Conservation (phyloP, 129 eudicot genomes). For the Helianthus tuberosus region DNA sequence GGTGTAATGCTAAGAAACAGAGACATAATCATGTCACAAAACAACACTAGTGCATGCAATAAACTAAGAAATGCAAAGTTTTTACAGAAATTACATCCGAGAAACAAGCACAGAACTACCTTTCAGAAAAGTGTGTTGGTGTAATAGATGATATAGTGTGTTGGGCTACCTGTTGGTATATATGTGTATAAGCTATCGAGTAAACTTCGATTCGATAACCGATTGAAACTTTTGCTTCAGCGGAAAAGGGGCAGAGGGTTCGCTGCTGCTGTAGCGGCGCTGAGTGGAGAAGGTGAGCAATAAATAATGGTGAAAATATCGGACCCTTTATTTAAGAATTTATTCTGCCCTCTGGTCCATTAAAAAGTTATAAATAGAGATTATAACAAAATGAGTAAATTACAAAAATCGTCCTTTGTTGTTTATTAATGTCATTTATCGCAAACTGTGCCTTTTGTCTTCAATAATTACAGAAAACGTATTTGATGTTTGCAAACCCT, state of each 20-base stretch:
- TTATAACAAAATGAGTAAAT: too few species aligned
- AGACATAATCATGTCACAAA: constrained; percentile 4
- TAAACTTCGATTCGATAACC: not conserved
- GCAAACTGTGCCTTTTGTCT: too few species aligned
- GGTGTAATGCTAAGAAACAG: constrained; percentile 11
- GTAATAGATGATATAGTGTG: not conserved
- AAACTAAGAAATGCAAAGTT: not conserved
- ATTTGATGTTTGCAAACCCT: too few species aligned
- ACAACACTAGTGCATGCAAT: not conserved
- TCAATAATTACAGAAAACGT: too few species aligned
- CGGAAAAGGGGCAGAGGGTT: not conserved
- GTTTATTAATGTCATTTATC: too few species aligned
- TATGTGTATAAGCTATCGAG: not conserved
- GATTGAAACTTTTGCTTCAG: not conserved
- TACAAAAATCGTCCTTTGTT: too few species aligned
- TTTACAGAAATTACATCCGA: not conserved
- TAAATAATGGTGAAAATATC: not conserved
- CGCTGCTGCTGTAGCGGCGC: not conserved
- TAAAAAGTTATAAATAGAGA: not conserved
- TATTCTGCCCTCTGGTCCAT: not conserved
- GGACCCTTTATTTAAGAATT: not conserved
- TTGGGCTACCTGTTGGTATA: not conserved
- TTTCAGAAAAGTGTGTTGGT: not conserved
- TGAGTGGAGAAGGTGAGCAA: not conserved
- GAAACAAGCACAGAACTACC: not conserved